Evolutionary conservation across 2,329 filamentous ascomycete genomes (phyloP), one percentile per base, ranked within the genome.

Genomic region (Colletotrichum zoysiae): DNA sequence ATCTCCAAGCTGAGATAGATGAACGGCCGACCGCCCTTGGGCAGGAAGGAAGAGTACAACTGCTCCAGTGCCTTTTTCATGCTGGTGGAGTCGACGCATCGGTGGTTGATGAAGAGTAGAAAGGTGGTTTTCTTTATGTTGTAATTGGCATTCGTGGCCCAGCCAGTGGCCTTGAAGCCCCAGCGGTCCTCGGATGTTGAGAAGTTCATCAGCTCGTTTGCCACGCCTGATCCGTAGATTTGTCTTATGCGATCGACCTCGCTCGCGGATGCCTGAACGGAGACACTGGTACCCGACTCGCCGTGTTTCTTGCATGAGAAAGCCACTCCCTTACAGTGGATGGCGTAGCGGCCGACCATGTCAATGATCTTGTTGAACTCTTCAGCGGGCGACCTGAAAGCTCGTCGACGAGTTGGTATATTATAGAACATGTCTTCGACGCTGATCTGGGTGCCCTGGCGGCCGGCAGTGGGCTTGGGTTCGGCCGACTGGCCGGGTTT

Each of bases 341-440:
- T 89, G 38, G 96, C 94, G 82, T 99, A 98, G 55, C 94, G 91
- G 18, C 96, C 95, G 11, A 98, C 93, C 79, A 98, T 90, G 79
- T 99, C 96, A 35, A 98, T 91, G 68, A 99, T 98, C 83, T 98
- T 99, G 78, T 97, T 95, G 84, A 97, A 98, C 80, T 99, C 97
- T 78, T 99, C 96, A 48, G 95, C 93, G 23, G 93, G 85, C 18
- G 95, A 98, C 51, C 96, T 90, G 78, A 99, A 99, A 14, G 97
- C 96, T 75, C 91, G 90, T 46, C 95, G 90, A 33, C 96, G 90
- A 11, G 93, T 97, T 0, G 95, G 95, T 1, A 98, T 90, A 77
- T 98, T 99, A 86, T 97, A 99, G 81, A 99, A 99, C 14, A 99
- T 84, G 80, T 99, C 96, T 78, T 99, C 95, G 20, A 99, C 95